phyloP scores from a whole-genome alignment of 1,139 yeast genomes.

The Yamadazyma sp. region DNA sequence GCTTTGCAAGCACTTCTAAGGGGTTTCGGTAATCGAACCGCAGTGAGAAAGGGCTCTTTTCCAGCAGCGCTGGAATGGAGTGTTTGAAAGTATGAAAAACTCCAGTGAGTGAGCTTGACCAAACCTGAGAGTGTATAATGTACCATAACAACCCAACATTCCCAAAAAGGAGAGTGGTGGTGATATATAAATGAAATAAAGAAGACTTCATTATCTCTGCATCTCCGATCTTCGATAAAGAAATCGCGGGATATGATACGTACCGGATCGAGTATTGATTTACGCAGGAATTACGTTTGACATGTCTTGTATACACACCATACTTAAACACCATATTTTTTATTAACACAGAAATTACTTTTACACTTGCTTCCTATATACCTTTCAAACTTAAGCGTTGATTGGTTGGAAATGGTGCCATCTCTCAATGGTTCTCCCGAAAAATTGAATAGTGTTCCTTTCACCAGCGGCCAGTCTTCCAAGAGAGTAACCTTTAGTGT shows the following conservation, averaged over 20 bases:
- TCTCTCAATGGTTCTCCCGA: slow-evolving; percentile 39
- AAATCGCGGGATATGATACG: no score
- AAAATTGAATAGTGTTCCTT: slow-evolving; percentile 26
- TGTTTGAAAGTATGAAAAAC: neutral
- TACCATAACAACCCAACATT: neutral
- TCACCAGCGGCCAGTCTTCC: slow-evolving; percentile 37
- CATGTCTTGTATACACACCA: no score
- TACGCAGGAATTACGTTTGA: no score
- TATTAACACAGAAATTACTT: no score
- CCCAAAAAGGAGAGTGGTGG: neutral
- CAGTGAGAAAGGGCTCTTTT: neutral
- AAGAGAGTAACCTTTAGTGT: slow-evolving; percentile 35
- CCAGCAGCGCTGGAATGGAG: neutral
- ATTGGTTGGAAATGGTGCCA: slow-evolving; percentile 30
- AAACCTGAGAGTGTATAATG: neutral
- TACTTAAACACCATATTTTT: no score
- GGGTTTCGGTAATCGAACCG: neutral
- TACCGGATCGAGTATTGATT: no score
- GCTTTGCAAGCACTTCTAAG: neutral
- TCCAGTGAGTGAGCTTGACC: no score
- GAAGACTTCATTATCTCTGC: neutral
- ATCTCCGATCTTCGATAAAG: no score
- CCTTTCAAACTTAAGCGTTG: neutral
- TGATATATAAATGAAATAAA: neutral
- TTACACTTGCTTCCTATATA: no score